phyloP scores from a whole-genome alignment of 352 stramenopile genomes.

The Globisporangium sylvaticum region DNA sequence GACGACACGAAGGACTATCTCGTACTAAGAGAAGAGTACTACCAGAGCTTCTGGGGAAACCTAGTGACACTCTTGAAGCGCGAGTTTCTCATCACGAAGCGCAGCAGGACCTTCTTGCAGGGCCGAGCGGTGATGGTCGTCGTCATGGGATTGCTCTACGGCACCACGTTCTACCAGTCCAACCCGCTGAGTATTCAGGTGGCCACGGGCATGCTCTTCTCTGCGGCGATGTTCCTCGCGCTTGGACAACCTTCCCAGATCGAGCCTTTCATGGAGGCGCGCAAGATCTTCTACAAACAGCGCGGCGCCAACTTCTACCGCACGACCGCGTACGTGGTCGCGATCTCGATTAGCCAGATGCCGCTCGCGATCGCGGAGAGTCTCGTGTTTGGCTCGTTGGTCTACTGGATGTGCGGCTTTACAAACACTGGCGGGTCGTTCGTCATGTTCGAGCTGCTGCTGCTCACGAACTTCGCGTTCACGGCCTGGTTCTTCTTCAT shows the following conservation, averaged over 20 bases:
- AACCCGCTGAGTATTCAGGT: slow-evolving; percentile 18
- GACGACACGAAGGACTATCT: slow-evolving; percentile 57
- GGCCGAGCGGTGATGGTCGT: slow-evolving; percentile 20
- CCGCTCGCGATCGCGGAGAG: slow-evolving; percentile 37
- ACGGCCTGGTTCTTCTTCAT: slow-evolving; percentile 26
- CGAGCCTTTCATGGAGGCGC: slow-evolving; percentile 40
- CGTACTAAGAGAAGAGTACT: slow-evolving; percentile 34
- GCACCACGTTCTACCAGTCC: slow-evolving; percentile 22
- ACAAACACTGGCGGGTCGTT: slow-evolving; percentile 6
- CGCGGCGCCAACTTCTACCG: slow-evolving; percentile 58
- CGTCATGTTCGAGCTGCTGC: slow-evolving; percentile 41
- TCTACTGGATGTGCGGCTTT: slow-evolving; percentile 72
- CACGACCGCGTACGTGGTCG: slow-evolving; percentile 52
- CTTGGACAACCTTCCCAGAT: slow-evolving; percentile 53
- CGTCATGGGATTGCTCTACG: slow-evolving; percentile 23
- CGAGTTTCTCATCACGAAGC: slow-evolving; percentile 18
- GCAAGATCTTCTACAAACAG: slow-evolving; percentile 64
- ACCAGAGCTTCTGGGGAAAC: slow-evolving; percentile 10
- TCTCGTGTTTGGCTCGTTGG: slow-evolving; percentile 52
- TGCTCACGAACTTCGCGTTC: slow-evolving; percentile 35
- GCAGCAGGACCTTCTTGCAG: slow-evolving; percentile 18
- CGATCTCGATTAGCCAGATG: slow-evolving; percentile 15
- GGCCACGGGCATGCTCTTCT: slow-evolving; percentile 54
- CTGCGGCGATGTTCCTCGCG: slow-evolving; percentile 51
- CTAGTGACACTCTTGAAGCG: slow-evolving; percentile 12